These are phyloP conservation scores for Irpex rosettiformis DNA, from an alignment of 1,284 basidiomycete species.

Conservation along the genomic window DNA sequence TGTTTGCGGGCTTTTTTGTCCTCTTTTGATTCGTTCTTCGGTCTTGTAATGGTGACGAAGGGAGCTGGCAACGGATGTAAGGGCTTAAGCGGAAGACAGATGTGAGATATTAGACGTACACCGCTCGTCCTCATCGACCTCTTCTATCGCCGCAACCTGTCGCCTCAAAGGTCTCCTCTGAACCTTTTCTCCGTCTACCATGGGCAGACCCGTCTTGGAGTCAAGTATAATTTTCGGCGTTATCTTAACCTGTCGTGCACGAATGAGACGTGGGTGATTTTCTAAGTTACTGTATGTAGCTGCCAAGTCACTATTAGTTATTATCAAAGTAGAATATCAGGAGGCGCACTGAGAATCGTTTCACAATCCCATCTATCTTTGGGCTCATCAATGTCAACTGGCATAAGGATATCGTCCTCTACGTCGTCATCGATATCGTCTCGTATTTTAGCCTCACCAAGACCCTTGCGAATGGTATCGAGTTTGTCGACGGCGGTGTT, in stretches of 20 bases:
- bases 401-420: conserved; percentile 50
- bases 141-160: conserved; percentile 18
- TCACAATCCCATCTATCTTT: conserved; percentile 93
- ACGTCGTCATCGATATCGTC: conserved; percentile 35
- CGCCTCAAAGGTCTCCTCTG: conserved; percentile 4
- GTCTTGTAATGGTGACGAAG: conserved; percentile 57
- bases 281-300: conserved; percentile 95
- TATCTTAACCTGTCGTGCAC: conserved; percentile 51
- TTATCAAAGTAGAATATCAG: not conserved
- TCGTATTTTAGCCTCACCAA: conserved; percentile 66
- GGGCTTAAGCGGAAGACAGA: not conserved
- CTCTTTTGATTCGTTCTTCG: conserved; percentile 79
- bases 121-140: conserved; percentile 35
- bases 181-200: conserved; percentile 32
- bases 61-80: conserved; percentile 23
- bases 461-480: conserved; percentile 71
- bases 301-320: too few species aligned
- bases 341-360: conserved; percentile 81
- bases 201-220: conserved; percentile 72
- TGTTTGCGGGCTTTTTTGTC: conserved; percentile 88
- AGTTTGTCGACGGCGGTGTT: conserved; percentile 77
- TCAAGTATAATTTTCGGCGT: conserved; percentile 69
- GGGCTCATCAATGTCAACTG: conserved; percentile 56
- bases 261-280: conserved; percentile 88
- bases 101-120: conserved; percentile 20